Conservation (phyloP, 2,329 filamentous ascomycete genomes). For the Periconia macrospinosa region DNA sequence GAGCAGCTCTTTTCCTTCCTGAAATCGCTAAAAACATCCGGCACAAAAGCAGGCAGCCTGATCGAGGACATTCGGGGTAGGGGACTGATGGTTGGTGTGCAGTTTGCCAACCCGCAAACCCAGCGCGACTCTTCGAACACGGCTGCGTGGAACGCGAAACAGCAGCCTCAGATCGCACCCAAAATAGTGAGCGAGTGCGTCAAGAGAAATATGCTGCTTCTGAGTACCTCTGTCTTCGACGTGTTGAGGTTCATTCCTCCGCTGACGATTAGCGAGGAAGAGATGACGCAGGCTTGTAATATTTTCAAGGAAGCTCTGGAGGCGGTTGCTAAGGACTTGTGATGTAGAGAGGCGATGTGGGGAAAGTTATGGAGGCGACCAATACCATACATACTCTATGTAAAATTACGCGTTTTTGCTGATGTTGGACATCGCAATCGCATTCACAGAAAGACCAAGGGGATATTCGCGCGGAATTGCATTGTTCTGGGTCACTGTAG, state of each 20-base stretch:
- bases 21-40: slow-evolving; percentile 21
- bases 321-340: slow-evolving; percentile 28
- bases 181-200: slow-evolving; percentile 31
- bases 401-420: too few relatives aligned
- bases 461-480: too few relatives aligned
- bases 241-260: slow-evolving; percentile 32
- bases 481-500: too few relatives aligned
- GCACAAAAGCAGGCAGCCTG: slow-evolving; percentile 27
- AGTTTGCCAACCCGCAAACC: slow-evolving; percentile 22
- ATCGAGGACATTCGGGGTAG: slow-evolving; percentile 32
- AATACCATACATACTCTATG: too few relatives aligned
- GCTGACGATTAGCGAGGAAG: slow-evolving; percentile 30
- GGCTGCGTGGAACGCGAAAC: slow-evolving; percentile 13
- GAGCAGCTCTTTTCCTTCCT: slow-evolving; percentile 31
- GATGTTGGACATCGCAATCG: too few relatives aligned
- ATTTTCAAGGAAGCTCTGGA: slow-evolving; percentile 32
- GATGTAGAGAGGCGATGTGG: not conserved
- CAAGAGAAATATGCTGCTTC: slow-evolving; percentile 31
- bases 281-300: slow-evolving; percentile 23
- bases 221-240: slow-evolving; percentile 34
- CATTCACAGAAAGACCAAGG: too few relatives aligned
- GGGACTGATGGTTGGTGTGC: slow-evolving; percentile 32
- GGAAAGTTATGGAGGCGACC: too few relatives aligned
- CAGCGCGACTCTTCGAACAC: slow-evolving; percentile 24
- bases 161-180: slow-evolving; percentile 27